Evolutionary conservation across 202 grass and related monocot species (phyloP), one percentile per base, ranked within the genome.

Genomic region (Schoenoplectus triqueter): DNA sequence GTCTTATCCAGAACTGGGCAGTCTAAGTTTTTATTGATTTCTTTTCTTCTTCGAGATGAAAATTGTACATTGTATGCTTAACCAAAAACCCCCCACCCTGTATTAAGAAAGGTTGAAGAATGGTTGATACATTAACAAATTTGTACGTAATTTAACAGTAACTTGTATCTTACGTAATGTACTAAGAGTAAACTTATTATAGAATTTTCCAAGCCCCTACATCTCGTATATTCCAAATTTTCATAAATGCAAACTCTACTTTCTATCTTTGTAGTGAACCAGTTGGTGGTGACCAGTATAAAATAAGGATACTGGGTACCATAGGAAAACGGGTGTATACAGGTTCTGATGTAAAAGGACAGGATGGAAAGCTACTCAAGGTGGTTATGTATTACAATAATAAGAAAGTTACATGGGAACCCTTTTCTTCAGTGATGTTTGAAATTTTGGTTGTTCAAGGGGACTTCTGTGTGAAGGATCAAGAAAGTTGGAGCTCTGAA

Each of bases 321-420:
- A 69, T 69, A 42, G 3, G 31, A 42, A 11, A 69, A 44, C 2
- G 9, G 31, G 39, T 79, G 10, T 62, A 79, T 57, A 79, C 54
- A 0, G 22, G 22, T n/a, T 42, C 51, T 13, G 20, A 79, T 18
- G 14, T 79, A 15, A 3, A 61, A 14, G 75, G 66, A 44, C 2
- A 79, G 10, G 56, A 79, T 59, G 54, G 54, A 6, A 49, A 79
- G 40, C 50, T 14, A 60, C 51, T 62, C 75, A 79, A 79, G 50
- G 75, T 60, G 3, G 75, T 10, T 41, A 61, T 79, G 40, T 61
- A 40, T 61, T 59, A 45, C 13, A 62, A 80, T 59, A 54, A 11
- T 80, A 14, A 59, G 10, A 80, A 45, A 80, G 31, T 80, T 80
- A 80, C 76, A 80, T 18, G 3, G 11, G 51, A 7, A n/a, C 76